Percentiles rank a stretch among this genome's conserved stretches.
phyloP scores from a whole-genome alignment of 352 stramenopile species.

The Phytopythium aichiense region DNA sequence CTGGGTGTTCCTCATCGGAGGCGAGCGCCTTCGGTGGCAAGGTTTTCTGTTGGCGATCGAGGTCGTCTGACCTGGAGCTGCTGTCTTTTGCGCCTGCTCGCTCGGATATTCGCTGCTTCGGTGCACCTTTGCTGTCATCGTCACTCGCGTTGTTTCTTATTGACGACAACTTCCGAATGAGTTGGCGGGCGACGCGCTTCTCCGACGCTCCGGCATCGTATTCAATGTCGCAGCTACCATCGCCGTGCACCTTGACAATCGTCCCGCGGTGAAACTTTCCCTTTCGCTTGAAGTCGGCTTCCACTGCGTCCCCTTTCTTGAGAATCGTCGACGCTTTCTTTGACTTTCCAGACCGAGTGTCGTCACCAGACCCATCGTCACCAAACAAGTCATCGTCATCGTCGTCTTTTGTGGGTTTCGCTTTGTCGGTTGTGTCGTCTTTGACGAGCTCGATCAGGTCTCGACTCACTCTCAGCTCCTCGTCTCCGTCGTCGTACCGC shows the following conservation, averaged over 20 bases:
- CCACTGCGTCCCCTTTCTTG: constrained; percentile 23
- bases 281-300: constrained; percentile 36
- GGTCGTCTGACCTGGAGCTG: constrained; percentile 6
- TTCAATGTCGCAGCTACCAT: constrained; percentile 30
- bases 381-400: constrained; percentile 23
- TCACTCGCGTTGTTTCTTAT: constrained; percentile 6
- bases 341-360: constrained; percentile 6
- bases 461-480: constrained; percentile 28
- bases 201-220: constrained; percentile 32
- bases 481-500: constrained; percentile 58
- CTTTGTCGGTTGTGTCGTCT: neutral
- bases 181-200: constrained; percentile 8
- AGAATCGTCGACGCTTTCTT: neutral
- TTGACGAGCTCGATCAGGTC: constrained; percentile 18
- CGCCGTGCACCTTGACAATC: constrained; percentile 17
- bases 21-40: neutral
- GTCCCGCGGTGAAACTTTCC: constrained; percentile 31
- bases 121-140: neutral
- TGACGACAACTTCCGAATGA: constrained; percentile 4
- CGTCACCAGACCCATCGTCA: constrained; percentile 20
- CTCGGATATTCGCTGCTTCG: constrained; percentile 4
- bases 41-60: neutral
- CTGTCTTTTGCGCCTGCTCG: constrained; percentile 10
- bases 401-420: constrained; percentile 12
- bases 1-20: constrained; percentile 5